These are phyloP conservation scores for Cantharellus anzutake DNA, from an alignment of 768 basidiomycete genomes.

Conservation along the genomic window DNA sequence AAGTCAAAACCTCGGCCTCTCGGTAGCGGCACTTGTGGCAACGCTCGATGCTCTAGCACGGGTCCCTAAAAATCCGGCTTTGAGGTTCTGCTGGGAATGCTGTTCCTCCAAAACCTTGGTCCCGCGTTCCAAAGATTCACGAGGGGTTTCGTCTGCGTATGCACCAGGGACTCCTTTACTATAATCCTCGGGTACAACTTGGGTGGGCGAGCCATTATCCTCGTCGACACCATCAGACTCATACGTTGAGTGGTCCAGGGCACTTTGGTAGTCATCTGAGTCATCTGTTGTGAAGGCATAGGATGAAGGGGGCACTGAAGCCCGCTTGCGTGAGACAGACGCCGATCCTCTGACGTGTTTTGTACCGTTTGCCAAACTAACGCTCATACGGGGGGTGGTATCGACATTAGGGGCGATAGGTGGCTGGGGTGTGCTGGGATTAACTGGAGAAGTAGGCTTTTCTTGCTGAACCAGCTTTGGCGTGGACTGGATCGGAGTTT, in stretches of 20 bases:
- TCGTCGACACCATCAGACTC: background rate
- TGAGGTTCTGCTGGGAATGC: background rate
- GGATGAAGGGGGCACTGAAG: background rate
- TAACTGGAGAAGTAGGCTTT: too few relatives aligned
- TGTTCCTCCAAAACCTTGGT: background rate
- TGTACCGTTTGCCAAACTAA: too few relatives aligned
- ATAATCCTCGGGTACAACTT: background rate
- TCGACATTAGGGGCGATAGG: too few relatives aligned
- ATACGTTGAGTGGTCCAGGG: background rate
- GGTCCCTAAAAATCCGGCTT: background rate
- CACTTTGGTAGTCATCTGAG: constrained; percentile 1
- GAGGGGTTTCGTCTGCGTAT: background rate
- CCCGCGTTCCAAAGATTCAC: background rate
- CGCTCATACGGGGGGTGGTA: too few relatives aligned
- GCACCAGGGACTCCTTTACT: background rate
- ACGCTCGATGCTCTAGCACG: background rate
- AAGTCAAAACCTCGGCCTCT: background rate
- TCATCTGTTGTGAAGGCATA: background rate
- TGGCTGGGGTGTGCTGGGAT: too few relatives aligned
- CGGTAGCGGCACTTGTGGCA: background rate
- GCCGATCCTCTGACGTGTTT: too few relatives aligned
- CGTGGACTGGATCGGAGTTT: too few relatives aligned
- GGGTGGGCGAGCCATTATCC: background rate
- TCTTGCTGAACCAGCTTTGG: too few relatives aligned
- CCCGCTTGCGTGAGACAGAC: too few relatives aligned